These are phyloP conservation scores for Coccomyxa subellipsoidea DNA, from an alignment of 163 green algal genomes.

Conservation along the genomic window DNA sequence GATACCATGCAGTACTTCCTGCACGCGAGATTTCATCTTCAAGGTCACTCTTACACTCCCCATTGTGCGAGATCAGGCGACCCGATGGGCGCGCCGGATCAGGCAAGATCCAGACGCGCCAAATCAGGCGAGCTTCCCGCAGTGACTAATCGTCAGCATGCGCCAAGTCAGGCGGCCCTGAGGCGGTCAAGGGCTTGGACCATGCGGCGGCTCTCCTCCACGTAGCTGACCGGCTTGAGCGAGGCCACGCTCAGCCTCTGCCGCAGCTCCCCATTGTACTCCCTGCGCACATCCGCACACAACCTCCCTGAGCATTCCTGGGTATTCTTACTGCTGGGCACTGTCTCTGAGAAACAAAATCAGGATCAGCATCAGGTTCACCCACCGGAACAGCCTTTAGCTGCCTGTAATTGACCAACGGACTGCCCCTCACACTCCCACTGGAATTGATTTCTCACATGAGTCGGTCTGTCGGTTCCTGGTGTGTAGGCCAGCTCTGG, in stretches of 20 bases:
- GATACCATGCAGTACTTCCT: no score
- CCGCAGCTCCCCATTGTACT: background rate
- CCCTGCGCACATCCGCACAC: background rate
- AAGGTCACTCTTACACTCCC: no score
- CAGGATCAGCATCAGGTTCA: background rate
- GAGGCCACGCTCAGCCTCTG: background rate
- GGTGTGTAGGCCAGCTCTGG: no score
- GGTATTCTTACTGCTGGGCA: background rate
- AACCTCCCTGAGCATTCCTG: background rate
- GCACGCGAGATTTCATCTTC: no score
- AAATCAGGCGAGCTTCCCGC: background rate
- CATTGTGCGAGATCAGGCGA: background rate
- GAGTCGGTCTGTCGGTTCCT: no score
- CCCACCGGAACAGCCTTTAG: no score
- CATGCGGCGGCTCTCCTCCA: constrained; percentile 9
- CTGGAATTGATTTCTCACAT: no score
- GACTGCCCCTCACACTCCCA: no score
- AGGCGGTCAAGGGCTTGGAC: constrained; percentile 18
- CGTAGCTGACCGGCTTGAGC: background rate
- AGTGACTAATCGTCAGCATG: no score
- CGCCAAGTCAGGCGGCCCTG: no score
- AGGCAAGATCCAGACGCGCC: background rate
- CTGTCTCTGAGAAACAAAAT: background rate
- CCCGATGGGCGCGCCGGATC: background rate
- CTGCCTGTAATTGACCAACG: no score